Base-by-base conservation (phyloP, 2,329 filamentous ascomycete species). In the Cercospora berteroae region DNA sequence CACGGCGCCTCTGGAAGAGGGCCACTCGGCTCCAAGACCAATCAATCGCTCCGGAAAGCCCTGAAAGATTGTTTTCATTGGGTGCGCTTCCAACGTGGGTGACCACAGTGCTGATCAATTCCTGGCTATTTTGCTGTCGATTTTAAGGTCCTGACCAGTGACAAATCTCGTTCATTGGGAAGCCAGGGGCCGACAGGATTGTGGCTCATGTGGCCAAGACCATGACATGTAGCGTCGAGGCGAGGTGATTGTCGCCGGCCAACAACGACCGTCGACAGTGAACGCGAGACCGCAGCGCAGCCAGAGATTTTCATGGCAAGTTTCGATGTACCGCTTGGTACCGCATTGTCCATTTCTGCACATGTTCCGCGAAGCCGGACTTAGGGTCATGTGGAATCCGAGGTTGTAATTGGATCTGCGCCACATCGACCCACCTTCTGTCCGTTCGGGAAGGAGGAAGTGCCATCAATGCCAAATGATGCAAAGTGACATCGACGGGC, bases 401-500 rank as follows among this genome's bases (percentile, higher is more conserved):
- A 52, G 23, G 10, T 25, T 25, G 48, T 52, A 23, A 52, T 52
- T 52, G 48, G 48, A 52, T 27, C 23, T 27, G 48, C 48, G 48
- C 48, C 48, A 52, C 48, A 16, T 27, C 23, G 48, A 25, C 48
- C 20, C 39, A 27, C 20, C 7, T 2, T n/a, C 9, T 9, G 25
- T 42, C 61, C 33, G 50, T 31, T 64, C 33, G 48, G 48, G 33
- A 42, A 33, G 48, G 48, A 52, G 48, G 48, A 52, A 25, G 48
- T 52, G 23, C 48, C 20, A 48, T 20, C 42, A 48, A 48, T 48
- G n/a, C 42, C n/a, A 23, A 48, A 48, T 55, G 44, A 63, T 57
- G 61, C 61, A 39, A 33, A 60, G 39, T 61, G 59, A 61, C 59
- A 61, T 61, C 33, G 31, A 25, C 10, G 48, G 18, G 48, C 48